A percentile compares a stretch with the other conserved stretches of the same genome.
Evolutionary conservation across 768 basidiomycete species (phyloP).

Genomic region (Tylopilus cervinicoccineus): DNA sequence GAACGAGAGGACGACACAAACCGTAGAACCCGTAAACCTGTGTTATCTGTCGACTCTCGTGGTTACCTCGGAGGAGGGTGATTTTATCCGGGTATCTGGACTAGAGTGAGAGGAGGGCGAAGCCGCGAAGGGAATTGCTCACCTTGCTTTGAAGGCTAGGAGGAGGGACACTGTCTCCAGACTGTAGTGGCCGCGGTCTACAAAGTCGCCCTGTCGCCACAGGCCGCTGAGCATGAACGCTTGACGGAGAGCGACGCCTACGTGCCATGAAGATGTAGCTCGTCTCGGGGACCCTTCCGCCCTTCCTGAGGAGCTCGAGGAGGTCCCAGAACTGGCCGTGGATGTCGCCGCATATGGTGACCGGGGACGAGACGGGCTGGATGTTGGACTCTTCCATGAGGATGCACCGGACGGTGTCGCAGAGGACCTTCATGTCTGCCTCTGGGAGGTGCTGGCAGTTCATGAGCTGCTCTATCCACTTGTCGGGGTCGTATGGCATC

Average conservation of each 20-base stretch:
- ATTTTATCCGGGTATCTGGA: constrained; percentile 88
- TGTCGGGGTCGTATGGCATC: constrained; percentile 53
- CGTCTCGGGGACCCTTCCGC: constrained; percentile 79
- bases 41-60: constrained; percentile 96
- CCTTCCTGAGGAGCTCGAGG: constrained; percentile 82
- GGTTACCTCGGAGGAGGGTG: constrained; percentile 89
- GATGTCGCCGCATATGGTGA: constrained; percentile 94
- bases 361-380: constrained; percentile 91
- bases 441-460: constrained; percentile 87
- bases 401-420: constrained; percentile 82
- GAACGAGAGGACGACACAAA: constrained; percentile 25
- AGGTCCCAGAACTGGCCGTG: constrained; percentile 99
- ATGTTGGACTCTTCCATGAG: constrained; percentile 97
- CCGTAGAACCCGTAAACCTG: constrained; percentile 99
- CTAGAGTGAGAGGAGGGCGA: constrained; percentile 6
- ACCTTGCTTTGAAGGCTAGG: constrained; percentile 87
- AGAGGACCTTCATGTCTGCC: constrained; percentile 88
- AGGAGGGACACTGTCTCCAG: constrained; percentile 91
- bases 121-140: constrained; percentile 11
- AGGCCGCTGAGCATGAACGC: constrained; percentile 25
- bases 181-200: constrained; percentile 94
- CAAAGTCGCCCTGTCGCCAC: constrained; percentile 81
- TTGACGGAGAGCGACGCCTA: constrained; percentile 39
- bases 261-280: constrained; percentile 97
- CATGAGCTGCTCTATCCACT: constrained; percentile 88